Evolutionary conservation across 2,329 filamentous ascomycete species (phyloP), one percentile per base, ranked within the genome.

Genomic region (Mycosphaerella sp.): DNA sequence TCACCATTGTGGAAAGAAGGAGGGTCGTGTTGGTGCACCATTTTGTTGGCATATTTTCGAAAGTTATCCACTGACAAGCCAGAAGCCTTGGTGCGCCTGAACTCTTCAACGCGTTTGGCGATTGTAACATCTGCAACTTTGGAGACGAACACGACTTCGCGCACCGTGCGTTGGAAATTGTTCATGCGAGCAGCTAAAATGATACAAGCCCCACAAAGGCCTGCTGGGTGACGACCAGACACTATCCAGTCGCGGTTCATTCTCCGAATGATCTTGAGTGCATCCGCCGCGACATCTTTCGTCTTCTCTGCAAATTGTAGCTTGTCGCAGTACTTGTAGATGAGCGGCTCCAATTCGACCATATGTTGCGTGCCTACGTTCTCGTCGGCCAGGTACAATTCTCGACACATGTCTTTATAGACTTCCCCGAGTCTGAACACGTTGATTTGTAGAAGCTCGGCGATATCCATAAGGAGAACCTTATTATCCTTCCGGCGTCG

Each of bases 231-330:
- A 66, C 93, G 87, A 64, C 93, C 93, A 68, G 91, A 89, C 45
- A 91, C 86, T 82, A 98, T 97, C 91, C 93, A 97, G 73, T 98
- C 93, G 51, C 89, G 80, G 61, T 89, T 91, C 93, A 98, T 97
- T 58, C 93, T 85, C 69, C 87, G 85, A 53, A 95, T 84, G 49
- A 98, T 86, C 51, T 87, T 84, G 53, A 91, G 84, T 6, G 93
- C 93, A 66, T 96, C 90, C 62, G 87, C 83, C 41, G 90, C 91
- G 11, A 98, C 90, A 62, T 87, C 86, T 68, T 87, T 85, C 12
- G 87, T 91, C 59, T 86, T 81, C 38, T 85, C 78, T 50, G 85
- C 88, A 65, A 98, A 98, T 67, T 98, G 92, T 48, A 98, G 85
- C 69, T 92, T 91, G 56, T 84, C 84, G 48, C 91, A 90, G 67